These are phyloP conservation scores for Curvularia hawaiiensis DNA, from an alignment of 2,329 filamentous ascomycete genomes.

Conservation along the genomic window DNA sequence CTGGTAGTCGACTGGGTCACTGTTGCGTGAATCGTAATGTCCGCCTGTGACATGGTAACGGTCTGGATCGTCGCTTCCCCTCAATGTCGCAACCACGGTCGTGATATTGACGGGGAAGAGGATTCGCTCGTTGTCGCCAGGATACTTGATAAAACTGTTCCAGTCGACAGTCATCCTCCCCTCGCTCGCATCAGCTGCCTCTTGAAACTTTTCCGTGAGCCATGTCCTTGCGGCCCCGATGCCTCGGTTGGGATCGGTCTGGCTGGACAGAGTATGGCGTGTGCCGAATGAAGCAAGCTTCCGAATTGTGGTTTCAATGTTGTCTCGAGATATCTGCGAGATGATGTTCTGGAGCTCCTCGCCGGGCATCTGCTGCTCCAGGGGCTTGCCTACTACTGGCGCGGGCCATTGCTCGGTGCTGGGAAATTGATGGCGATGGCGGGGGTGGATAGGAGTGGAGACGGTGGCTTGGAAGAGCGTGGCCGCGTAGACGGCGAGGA, in stretches of 20 bases:
- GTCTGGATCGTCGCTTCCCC: conserved; percentile 54
- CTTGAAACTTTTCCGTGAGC: conserved; percentile 55
- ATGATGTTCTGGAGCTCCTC: conserved; percentile 46
- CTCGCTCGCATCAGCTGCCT: conserved; percentile 52
- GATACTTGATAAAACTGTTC: conserved; percentile 56
- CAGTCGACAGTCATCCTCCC: conserved; percentile 56
- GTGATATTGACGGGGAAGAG: conserved; percentile 56
- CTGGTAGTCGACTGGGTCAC: conserved; percentile 55
- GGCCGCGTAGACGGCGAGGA: conserved; percentile 12
- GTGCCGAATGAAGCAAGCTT: conserved; percentile 61
- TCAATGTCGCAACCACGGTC: conserved; percentile 53
- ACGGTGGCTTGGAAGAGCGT: conserved; percentile 10
- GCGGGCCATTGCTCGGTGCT: conserved; percentile 44
- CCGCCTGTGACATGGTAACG: conserved; percentile 59
- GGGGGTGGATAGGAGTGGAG: conserved; percentile 21
- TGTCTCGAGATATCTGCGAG: conserved; percentile 44
- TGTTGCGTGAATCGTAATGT: conserved; percentile 59
- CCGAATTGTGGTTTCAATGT: conserved; percentile 55
- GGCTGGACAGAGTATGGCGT: conserved; percentile 58
- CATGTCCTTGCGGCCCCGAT: conserved; percentile 62
- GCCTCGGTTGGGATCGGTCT: conserved; percentile 55
- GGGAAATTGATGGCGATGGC: conserved; percentile 16
- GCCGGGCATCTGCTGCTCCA: conserved; percentile 46
- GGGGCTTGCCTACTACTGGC: conserved; percentile 32
- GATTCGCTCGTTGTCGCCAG: conserved; percentile 46